Conservation (phyloP, 2,329 filamentous ascomycete species). For the Scedosporium dehoogii region DNA sequence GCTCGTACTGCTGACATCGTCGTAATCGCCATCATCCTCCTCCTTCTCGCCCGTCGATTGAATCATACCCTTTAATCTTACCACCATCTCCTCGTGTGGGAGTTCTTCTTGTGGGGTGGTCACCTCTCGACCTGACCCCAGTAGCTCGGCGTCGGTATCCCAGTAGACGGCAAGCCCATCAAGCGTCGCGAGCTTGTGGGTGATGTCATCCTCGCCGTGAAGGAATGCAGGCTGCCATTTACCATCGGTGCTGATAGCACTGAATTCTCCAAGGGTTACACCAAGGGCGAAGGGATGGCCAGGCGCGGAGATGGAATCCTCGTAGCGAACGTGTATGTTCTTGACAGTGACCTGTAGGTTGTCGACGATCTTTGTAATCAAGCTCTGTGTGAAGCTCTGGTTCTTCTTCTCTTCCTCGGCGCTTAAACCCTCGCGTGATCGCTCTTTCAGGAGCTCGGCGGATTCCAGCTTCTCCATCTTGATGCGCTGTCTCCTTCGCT, state of each 20-base stretch:
- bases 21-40: conserved; percentile 34
- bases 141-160: conserved; percentile 84
- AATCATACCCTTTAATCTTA: conserved; percentile 70
- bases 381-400: conserved; percentile 91
- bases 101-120: conserved; percentile 47
- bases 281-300: conserved; percentile 93
- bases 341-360: conserved; percentile 96
- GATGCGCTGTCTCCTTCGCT: conserved; percentile 72
- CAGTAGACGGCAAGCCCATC: conserved; percentile 91
- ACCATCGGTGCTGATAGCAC: conserved; percentile 88
- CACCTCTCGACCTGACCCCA: conserved; percentile 72
- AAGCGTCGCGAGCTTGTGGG: conserved; percentile 87
- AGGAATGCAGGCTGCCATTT: conserved; percentile 96
- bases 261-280: conserved; percentile 89
- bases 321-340: conserved; percentile 97
- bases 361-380: conserved; percentile 94
- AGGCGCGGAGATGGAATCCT: conserved; percentile 90
- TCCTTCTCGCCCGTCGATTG: conserved; percentile 38
- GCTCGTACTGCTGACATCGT: conserved; percentile 15
- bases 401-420: conserved; percentile 94
- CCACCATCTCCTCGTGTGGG: conserved; percentile 66
- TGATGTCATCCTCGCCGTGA: conserved; percentile 70
- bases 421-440: conserved; percentile 85
- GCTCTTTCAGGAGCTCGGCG: conserved; percentile 86
- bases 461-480: conserved; percentile 99